Conservation (phyloP, 164 flowering plant species). For the Berberis thunbergii region DNA sequence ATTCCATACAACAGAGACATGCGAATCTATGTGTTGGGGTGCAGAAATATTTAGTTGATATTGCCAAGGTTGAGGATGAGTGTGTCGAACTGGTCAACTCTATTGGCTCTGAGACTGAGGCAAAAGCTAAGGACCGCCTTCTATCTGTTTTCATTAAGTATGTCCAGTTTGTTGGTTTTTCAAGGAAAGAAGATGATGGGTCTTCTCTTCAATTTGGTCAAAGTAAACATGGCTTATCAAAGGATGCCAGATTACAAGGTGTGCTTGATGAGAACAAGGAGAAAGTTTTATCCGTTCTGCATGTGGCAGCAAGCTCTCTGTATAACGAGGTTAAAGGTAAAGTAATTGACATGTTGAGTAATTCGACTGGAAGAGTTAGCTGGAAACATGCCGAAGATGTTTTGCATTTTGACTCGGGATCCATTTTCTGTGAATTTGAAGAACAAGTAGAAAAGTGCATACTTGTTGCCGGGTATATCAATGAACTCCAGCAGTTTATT, state of each 20-base stretch:
- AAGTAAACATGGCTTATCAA: slow-evolving; percentile 20
- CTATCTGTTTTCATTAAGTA: slow-evolving; percentile 55
- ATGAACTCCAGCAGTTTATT: slow-evolving; percentile 40
- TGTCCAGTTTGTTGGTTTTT: slow-evolving; percentile 50
- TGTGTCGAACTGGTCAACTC: slow-evolving; percentile 57
- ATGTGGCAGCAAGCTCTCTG: slow-evolving; percentile 41
- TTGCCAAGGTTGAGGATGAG: slow-evolving; percentile 63
- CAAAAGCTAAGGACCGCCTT: slow-evolving; percentile 66
- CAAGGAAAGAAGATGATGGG: slow-evolving; percentile 37
- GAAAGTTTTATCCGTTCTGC: slow-evolving; percentile 37
- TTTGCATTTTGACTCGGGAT: slow-evolving; percentile 32
- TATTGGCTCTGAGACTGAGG: slow-evolving; percentile 66
- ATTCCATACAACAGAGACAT: slow-evolving; percentile 37
- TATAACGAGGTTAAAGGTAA: slow-evolving; percentile 53
- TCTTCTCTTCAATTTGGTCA: slow-evolving; percentile 19
- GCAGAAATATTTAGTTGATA: slow-evolving; percentile 57
- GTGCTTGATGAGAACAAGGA: slow-evolving; percentile 56
- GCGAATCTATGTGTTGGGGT: slow-evolving; percentile 47
- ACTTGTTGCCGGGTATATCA: slow-evolving; percentile 50
- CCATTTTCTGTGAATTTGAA: slow-evolving; percentile 48
- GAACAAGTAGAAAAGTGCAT: slow-evolving; percentile 80
- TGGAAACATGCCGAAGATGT: slow-evolving; percentile 21
- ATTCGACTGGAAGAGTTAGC: slow-evolving; percentile 13
- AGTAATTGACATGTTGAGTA: slow-evolving; percentile 32
- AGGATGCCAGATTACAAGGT: slow-evolving; percentile 21